phyloP scores from a whole-genome alignment of 768 basidiomycete species.

The Rickenella mellea region DNA sequence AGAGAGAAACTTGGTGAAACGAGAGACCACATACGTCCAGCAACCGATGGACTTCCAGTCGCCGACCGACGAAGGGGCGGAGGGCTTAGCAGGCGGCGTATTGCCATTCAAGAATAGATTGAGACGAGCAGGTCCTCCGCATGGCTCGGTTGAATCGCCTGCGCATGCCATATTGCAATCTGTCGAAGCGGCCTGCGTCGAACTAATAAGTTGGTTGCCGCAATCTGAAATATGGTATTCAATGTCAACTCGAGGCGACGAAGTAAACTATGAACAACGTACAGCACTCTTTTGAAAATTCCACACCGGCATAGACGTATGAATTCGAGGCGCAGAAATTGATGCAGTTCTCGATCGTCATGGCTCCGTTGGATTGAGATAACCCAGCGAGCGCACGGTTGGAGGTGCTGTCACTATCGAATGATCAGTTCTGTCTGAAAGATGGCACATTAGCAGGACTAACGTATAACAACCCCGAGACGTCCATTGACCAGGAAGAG shows the following conservation, averaged over 20 bases:
- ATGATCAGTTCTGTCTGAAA: constrained; percentile 18
- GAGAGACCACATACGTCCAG: constrained; percentile 35
- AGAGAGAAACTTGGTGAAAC: neutral
- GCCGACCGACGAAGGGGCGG: constrained; percentile 63
- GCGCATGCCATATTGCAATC: constrained; percentile 69
- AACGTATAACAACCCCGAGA: constrained; percentile 19
- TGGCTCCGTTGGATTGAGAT: constrained; percentile 34
- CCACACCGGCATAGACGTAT: constrained; percentile 61
- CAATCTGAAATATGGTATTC: constrained; percentile 41
- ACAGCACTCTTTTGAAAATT: constrained; percentile 62
- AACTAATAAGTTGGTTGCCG: constrained; percentile 57
- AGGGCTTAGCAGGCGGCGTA: constrained; percentile 30
- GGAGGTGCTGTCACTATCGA: neutral
- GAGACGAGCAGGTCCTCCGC: constrained; percentile 68
- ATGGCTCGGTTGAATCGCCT: constrained; percentile 56
- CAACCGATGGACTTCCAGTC: constrained; percentile 61
- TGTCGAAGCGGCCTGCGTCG: constrained; percentile 32
- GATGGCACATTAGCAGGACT: constrained; percentile 51
- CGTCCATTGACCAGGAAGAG: neutral
- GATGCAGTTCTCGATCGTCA: constrained; percentile 54
- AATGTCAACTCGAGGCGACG: constrained; percentile 1
- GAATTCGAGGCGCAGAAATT: constrained; percentile 30
- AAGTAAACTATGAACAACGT: constrained; percentile 13
- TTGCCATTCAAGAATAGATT: constrained; percentile 44
- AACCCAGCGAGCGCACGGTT: constrained; percentile 23